A percentile compares a stretch with the other conserved stretches of the same genome.
Conservation (phyloP, 1,139 yeast genomes). For the Kodamaea arcana region DNA sequence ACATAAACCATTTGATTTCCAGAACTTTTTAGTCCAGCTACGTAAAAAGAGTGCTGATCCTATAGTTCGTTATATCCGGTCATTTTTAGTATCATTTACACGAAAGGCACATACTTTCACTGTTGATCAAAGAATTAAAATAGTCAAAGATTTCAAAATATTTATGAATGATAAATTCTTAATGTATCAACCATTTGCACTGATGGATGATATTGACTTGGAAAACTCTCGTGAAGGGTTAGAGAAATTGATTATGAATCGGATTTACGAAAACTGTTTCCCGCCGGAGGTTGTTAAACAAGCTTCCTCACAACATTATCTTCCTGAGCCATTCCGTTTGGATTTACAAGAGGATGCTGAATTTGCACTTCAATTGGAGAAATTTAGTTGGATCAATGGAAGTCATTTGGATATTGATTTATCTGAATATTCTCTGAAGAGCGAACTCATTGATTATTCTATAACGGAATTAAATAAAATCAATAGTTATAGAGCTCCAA, state of each 20-base stretch:
- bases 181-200: conserved; percentile 68
- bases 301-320: conserved; percentile 37
- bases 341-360: conserved; percentile 63
- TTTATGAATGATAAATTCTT: conserved; percentile 68
- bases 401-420: conserved; percentile 75
- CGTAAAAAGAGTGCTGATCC: conserved; percentile 82
- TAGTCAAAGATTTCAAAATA: conserved; percentile 66
- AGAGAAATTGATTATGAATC: conserved; percentile 88
- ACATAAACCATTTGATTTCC: conserved; percentile 72
- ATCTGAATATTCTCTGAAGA: conserved; percentile 13
- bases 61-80: conserved; percentile 77
- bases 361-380: conserved; percentile 54
- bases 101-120: conserved; percentile 62
- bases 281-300: conserved; percentile 64
- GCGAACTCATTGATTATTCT: conserved; percentile 62
- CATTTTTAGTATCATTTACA: conserved; percentile 71
- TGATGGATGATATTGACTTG: conserved; percentile 54
- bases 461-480: conserved; percentile 69
- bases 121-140: conserved; percentile 70
- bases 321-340: conserved; percentile 28
- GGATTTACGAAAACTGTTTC: conserved; percentile 73
- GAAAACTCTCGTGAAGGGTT: conserved; percentile 85
- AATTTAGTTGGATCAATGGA: conserved; percentile 73
- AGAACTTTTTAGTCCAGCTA: conserved; percentile 67
- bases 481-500: conserved; percentile 82